Base-by-base conservation (phyloP, 1,284 basidiomycete genomes). In the Tilletiaria anomala region DNA sequence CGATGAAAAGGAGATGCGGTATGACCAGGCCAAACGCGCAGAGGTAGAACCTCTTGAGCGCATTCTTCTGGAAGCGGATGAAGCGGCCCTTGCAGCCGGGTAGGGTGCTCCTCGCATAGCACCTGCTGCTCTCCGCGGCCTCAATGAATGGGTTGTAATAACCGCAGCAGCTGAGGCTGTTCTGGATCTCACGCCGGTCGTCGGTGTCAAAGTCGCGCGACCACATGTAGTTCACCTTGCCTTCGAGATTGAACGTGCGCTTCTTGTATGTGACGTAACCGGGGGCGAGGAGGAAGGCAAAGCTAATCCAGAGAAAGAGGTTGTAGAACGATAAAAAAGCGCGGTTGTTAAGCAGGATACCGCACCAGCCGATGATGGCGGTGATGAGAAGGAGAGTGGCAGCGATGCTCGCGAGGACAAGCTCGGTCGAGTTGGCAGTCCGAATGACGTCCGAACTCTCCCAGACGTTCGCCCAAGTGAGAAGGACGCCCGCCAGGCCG, bases 201-300 rank as follows among this genome's bases (percentile, higher is more conserved):
- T 59, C 51, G 1, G 73, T 60, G 8, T 75, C 76, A 14, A 81
- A 70, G 17, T 67, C 54, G 24, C 75, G 69, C 29, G 75, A 76
- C 79, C 79, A 82, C 60, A 80, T 75, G 14, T 71, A 67, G 62
- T 80, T 80, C 57, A 81, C 67, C 64, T 81, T 81, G 37, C 78
- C 79, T 58, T 80, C 78, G 36, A 82, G 72, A 58, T 81, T 80
- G 71, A 81, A 79, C 1, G 73, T 70, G 39, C 71, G 71, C 14
- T 71, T 70, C 58, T 77, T 77, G 71, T 80, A 82, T 22, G 78
- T 75, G 40, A 79, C 63, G 67, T 82, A 82, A 2, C 79, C 79
- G 1, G 79, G 79, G 0, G 75, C 69, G 45, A 78, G 71, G 51
- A 81, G 70, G 53, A 79, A 70, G 32, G 70, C 73, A 62, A 82